A percentile compares a stretch with the other conserved stretches of the same genome.
phyloP scores from a whole-genome alignment of 2,329 filamentous ascomycete genomes.

The Apiospora pterosperma region DNA sequence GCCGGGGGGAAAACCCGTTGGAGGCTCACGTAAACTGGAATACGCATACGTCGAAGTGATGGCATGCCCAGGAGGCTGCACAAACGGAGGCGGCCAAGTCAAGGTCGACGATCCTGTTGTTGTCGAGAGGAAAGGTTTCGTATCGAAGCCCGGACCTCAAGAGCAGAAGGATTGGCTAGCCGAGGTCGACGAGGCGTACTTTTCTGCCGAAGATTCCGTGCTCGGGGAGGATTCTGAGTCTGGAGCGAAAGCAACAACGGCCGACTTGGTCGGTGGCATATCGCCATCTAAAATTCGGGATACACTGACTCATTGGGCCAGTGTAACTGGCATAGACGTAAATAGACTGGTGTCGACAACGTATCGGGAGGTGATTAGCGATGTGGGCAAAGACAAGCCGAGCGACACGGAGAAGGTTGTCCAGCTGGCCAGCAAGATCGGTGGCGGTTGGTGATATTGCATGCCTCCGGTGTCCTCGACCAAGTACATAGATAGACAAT shows the following conservation, averaged over 20 bases:
- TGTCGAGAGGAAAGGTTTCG: conserved; percentile 42
- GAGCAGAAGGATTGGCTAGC: conserved; percentile 86
- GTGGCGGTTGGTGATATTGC: conserved; percentile 75
- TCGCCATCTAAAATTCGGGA: conserved; percentile 63
- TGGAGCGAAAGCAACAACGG: conserved; percentile 24
- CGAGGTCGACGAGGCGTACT: conserved; percentile 86
- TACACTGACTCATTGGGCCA: conserved; percentile 73
- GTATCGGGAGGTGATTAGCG: conserved; percentile 89
- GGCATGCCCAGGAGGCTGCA: conserved; percentile 98
- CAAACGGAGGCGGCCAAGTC: conserved; percentile 94
- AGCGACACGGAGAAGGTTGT: conserved; percentile 77
- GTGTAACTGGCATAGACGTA: conserved; percentile 65
- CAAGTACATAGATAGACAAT: conserved; percentile 2
- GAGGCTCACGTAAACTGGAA: conserved; percentile 58
- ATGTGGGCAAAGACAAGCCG: conserved; percentile 76
- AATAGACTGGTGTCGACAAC: conserved; percentile 78
- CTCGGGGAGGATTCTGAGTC: conserved; percentile 17
- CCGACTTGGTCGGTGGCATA: conserved; percentile 59
- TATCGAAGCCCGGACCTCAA: conserved; percentile 61
- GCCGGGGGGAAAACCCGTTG: conserved; percentile 67
- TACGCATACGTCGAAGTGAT: conserved; percentile 98
- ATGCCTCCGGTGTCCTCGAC: background rate
- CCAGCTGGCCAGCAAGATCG: conserved; percentile 84
- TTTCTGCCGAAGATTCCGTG: conserved; percentile 64
- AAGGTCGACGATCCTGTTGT: conserved; percentile 78